Evolutionary conservation across 768 basidiomycete genomes (phyloP).

Genomic region (Mycena indigotica): DNA sequence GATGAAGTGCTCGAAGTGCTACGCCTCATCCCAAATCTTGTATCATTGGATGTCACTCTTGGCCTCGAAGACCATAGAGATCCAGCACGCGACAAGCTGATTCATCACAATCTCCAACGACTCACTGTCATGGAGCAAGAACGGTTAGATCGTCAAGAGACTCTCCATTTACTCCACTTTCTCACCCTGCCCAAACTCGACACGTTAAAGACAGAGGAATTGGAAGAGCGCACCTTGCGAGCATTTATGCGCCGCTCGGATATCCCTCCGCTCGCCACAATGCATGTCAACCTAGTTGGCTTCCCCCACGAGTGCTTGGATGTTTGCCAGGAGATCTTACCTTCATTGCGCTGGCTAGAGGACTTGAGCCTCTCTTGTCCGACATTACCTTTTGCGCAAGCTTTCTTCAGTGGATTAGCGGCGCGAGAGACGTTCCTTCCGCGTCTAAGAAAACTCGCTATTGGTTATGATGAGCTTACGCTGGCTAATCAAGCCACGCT

Average conservation of each 20-base stretch:
- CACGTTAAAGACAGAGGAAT: background rate
- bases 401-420: background rate
- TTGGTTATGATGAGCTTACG: background rate
- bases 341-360: background rate
- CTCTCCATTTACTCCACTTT: background rate
- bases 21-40: background rate
- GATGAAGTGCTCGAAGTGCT: background rate
- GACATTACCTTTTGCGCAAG: background rate
- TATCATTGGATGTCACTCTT: background rate
- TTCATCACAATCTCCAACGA: background rate
- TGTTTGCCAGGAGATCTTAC: background rate
- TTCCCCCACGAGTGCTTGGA: background rate
- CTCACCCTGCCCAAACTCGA: background rate
- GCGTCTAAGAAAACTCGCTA: background rate
- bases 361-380: background rate
- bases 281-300: background rate
- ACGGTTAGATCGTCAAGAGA: background rate
- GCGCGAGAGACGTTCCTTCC: background rate
- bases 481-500: background rate
- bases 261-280: background rate
- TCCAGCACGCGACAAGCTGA: background rate
- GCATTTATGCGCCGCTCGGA: background rate
- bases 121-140: background rate
- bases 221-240: background rate
- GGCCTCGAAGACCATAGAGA: background rate